Base-by-base conservation (phyloP, 2,329 filamentous ascomycete species). In the Dactylellina cionopaga region DNA sequence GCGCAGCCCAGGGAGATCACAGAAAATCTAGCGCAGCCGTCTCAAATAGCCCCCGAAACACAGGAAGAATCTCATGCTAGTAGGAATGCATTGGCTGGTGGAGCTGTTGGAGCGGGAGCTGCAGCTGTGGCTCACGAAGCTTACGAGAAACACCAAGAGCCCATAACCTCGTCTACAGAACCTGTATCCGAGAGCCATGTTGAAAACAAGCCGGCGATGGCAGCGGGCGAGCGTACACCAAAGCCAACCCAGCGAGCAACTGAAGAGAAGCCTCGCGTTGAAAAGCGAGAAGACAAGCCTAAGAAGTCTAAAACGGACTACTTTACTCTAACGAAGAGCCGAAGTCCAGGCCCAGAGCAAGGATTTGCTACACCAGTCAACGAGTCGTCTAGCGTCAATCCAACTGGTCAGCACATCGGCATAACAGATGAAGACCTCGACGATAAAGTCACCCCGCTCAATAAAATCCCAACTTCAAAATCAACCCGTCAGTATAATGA, bases 381-480 rank as follows among this genome's bases (percentile, higher is more conserved):
- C 15, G 35, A 56, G 10, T 1, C 54, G 2, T 44, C 54, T 9
- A 58, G 15, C 37, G 31, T 39, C 1, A 31, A 10, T 2, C 29
- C 17, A 22, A 15, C 47, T 15, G 2, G 15, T 5, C n/a, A 33
- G 5, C 35, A 4, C 2, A 7, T 22, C 17, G n/a, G n/a, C 11
- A 24, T 46, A 24, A 59, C 5, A 6, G 37, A 35, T 4, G 27
- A 25, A 2, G 33, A 44, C 5, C 10, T 46, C 9, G 35, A 55
- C 13, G 47, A 55, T 1, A 64, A 55, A 25, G 9, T n/a, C n/a
- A 33, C 47, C n/a, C 59, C 59, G 5, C 35, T 64, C 5, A 33
- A 44, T 19, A 54, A 55, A 17, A 55, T 64, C 10, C 46, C 59
- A n/a, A 64, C 46, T 5, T 54, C 33, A n/a, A 29, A 15, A 24